These are phyloP conservation scores for Catunica adiposa DNA, from an alignment of 2,329 filamentous ascomycete species.

Conservation along the genomic window DNA sequence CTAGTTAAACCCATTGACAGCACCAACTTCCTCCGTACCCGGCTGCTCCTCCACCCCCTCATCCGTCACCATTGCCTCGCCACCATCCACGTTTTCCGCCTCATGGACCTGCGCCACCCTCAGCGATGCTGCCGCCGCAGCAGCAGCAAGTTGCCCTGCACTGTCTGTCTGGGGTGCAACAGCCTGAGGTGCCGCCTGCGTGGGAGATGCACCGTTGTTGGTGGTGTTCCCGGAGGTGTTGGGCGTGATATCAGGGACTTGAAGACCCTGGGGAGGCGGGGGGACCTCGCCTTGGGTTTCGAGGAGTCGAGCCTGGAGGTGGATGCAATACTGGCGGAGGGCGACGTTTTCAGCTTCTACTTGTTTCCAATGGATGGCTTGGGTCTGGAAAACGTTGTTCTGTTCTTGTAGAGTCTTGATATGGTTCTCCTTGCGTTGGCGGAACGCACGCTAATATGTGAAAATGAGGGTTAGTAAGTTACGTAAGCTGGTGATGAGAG, in stretches of 20 bases:
- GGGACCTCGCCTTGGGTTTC: slow-evolving; percentile 74
- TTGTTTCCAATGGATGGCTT: slow-evolving; percentile 64
- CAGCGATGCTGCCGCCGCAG: not conserved
- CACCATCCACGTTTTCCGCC: not conserved
- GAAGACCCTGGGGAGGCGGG: slow-evolving; percentile 43
- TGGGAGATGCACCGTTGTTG: not conserved
- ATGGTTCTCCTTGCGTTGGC: slow-evolving; percentile 92
- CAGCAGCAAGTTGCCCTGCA: not conserved
- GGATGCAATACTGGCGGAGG: slow-evolving; percentile 81
- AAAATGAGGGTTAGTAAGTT: slow-evolving; percentile 18
- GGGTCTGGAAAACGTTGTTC: slow-evolving; percentile 60
- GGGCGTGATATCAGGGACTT: not conserved
- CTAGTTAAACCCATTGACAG: not conserved
- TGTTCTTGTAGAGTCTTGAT: slow-evolving; percentile 96
- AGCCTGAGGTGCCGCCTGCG: not conserved
- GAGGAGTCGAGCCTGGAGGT: slow-evolving; percentile 70
- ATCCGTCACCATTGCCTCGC: slow-evolving; percentile 5
- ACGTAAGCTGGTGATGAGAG: slow-evolving; percentile 10
- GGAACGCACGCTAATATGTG: slow-evolving; percentile 69
- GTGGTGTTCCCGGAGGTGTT: not conserved
- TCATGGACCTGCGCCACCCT: slow-evolving; percentile 18
- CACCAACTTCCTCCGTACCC: not conserved
- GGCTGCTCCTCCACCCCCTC: not conserved
- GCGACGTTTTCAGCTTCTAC: slow-evolving; percentile 80
- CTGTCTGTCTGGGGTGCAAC: not conserved